phyloP scores from a whole-genome alignment of 345 rosid genomes.

The Diplotaxis tenuifolia region DNA sequence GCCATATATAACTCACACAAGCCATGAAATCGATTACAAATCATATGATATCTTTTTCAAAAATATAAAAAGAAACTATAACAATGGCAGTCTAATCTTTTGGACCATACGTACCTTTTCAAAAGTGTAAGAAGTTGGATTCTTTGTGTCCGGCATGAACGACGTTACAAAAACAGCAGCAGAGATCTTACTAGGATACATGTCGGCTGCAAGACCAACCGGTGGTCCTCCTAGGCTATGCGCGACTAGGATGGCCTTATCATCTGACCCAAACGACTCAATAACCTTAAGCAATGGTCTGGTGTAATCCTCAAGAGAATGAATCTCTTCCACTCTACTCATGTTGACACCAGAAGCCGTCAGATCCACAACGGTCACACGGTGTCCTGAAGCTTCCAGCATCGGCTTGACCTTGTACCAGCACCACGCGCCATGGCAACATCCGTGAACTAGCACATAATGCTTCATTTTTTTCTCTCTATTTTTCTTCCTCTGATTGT shows the following conservation, averaged over 20 bases:
- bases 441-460: conserved; percentile 43
- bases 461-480: conserved; percentile 28
- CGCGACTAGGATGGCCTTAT: conserved; percentile 55
- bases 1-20: not conserved
- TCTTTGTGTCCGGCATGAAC: conserved; percentile 32
- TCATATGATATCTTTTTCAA: not conserved
- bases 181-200: conserved; percentile 35
- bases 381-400: conserved; percentile 48
- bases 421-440: conserved; percentile 60
- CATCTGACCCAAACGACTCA: conserved; percentile 35
- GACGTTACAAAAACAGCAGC: conserved; percentile 29
- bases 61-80: not conserved
- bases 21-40: not conserved
- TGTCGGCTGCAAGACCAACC: conserved; percentile 46
- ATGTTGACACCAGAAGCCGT: conserved; percentile 52
- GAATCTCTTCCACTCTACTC: conserved; percentile 44
- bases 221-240: conserved; percentile 63
- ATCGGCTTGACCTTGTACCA: conserved; percentile 66
- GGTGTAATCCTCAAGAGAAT: conserved; percentile 37
- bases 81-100: not conserved
- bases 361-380: conserved; percentile 51
- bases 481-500: not conserved
- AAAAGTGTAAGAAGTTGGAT: conserved; percentile 29
- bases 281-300: conserved; percentile 51
- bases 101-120: conserved; percentile 12